Base-by-base conservation (phyloP, 2,329 filamentous ascomycete genomes). In the Penicillium capsulatum region DNA sequence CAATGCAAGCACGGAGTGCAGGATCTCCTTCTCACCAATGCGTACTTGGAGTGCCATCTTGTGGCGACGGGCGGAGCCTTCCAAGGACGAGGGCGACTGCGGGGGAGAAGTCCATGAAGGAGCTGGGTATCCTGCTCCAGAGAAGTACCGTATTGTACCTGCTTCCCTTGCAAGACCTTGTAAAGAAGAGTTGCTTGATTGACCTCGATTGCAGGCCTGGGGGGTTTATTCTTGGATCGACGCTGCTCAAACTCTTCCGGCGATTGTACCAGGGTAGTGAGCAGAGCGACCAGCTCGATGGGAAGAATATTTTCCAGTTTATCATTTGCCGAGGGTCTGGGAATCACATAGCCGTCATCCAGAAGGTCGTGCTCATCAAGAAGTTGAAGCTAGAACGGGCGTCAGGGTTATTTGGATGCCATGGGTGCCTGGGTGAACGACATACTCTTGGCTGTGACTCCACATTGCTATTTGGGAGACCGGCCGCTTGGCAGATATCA, bases 281-380 rank as follows among this genome's bases (percentile, higher is more conserved):
- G 47, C 4, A 70, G 54, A 27, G 67, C 36, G 15, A 68, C 51
- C 11, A 71, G 50, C 38, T 69, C 67, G 6, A 60, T 59, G 4
- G 67, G 60, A 3, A 71, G 47, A 24, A 63, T 55, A 17, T 68
- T 64, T 24, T 51, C 31, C 15, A 68, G 41, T 6, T 54, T 42
- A 31, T 56, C 48, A 7, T 55, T 48, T 14, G 46, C 22, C 1
- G 54, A 50, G 4, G 64, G 60, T 20, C 61, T 57, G 3, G 59
- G 51, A 28, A 87, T 71, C 32, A 88, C 81, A 50, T 90, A 89
- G 13, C 77, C 79, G 24, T 90, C 84, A 37, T 92, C 87, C 3
- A 86, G 64, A 7, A 88, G 71, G 28, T 69, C 75, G 38, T 76
- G 59, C 15, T 84, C 79, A 5, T 81, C 76, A 9, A 86, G 75